phyloP scores from a whole-genome alignment of 2,329 filamentous ascomycete species.

The Diaporthe velutina region DNA sequence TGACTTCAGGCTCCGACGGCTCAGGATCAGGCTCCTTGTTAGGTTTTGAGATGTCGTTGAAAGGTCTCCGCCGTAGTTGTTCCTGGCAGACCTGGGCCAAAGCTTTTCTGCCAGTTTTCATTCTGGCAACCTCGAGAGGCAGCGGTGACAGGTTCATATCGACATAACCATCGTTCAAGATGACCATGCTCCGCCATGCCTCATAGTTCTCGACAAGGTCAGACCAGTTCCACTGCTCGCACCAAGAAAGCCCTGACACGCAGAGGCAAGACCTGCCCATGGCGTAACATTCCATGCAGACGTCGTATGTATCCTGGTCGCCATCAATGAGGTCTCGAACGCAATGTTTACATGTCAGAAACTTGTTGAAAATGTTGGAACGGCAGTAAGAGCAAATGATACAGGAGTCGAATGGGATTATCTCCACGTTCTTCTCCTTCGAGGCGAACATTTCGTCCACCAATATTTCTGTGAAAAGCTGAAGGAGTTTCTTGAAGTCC shows the following conservation, averaged over 20 bases:
- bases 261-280: slow-evolving; percentile 96
- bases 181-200: slow-evolving; percentile 82
- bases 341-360: slow-evolving; percentile 91
- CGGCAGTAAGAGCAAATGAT: slow-evolving; percentile 97
- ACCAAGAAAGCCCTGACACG: slow-evolving; percentile 87
- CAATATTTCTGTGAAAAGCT: slow-evolving; percentile 82
- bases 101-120: slow-evolving; percentile 78
- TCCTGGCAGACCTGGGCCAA: slow-evolving; percentile 95
- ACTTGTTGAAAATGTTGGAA: slow-evolving; percentile 97
- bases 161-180: slow-evolving; percentile 77
- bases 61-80: slow-evolving; percentile 83
- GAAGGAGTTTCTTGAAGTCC: slow-evolving; percentile 86
- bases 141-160: slow-evolving; percentile 76
- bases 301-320: slow-evolving; percentile 88
- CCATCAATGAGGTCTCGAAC: slow-evolving; percentile 75
- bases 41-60: slow-evolving; percentile 82
- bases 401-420: slow-evolving; percentile 86
- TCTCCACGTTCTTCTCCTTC: slow-evolving; percentile 79
- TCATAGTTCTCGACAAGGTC: slow-evolving; percentile 85
- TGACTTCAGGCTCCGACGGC: slow-evolving; percentile 65
- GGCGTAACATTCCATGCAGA: slow-evolving; percentile 99
- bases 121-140: slow-evolving; percentile 77
- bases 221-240: slow-evolving; percentile 91
- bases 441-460: slow-evolving; percentile 87
- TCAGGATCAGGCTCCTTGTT: slow-evolving; percentile 62